Percentiles rank a stretch among this genome's conserved stretches.
These are phyloP conservation scores for Arabidopsis suecica DNA, from an alignment of 345 rosid genomes.

Conservation along the genomic window DNA sequence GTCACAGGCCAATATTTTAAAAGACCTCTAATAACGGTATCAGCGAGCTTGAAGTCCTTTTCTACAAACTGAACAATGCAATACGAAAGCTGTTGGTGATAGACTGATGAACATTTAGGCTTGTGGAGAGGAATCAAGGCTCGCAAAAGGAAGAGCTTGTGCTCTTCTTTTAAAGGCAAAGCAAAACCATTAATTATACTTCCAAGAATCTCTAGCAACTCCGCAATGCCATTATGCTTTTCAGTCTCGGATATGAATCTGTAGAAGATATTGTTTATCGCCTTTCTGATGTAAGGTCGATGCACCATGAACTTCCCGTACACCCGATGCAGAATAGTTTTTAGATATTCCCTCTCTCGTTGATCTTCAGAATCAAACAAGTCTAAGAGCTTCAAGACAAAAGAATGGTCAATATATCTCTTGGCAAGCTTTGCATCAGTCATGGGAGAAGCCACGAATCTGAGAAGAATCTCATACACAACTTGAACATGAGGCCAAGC, in stretches of 20 bases:
- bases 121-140: slow-evolving; percentile 88
- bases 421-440: slow-evolving; percentile 87
- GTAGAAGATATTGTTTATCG: slow-evolving; percentile 81
- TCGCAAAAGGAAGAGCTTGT: slow-evolving; percentile 86
- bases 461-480: slow-evolving; percentile 75
- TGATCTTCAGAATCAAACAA: slow-evolving; percentile 88
- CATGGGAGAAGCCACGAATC: slow-evolving; percentile 82
- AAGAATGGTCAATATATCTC: slow-evolving; percentile 80
- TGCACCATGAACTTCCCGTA: slow-evolving; percentile 95
- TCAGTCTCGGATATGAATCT: slow-evolving; percentile 84
- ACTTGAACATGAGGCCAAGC: slow-evolving; percentile 86
- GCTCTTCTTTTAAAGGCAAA: slow-evolving; percentile 86
- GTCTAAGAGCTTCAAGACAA: slow-evolving; percentile 74
- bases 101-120: slow-evolving; percentile 73
- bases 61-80: slow-evolving; percentile 88
- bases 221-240: slow-evolving; percentile 85
- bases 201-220: slow-evolving; percentile 80
- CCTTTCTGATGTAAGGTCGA: slow-evolving; percentile 80
- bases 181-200: slow-evolving; percentile 93
- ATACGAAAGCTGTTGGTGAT: slow-evolving; percentile 83
- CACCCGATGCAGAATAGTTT: slow-evolving; percentile 76
- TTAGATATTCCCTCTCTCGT: slow-evolving; percentile 80
- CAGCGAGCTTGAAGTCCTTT: slow-evolving; percentile 86
- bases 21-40: slow-evolving; percentile 78
- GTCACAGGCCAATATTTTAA: slow-evolving; percentile 87